Conservation (phyloP, 345 rosid genomes). For the Eucalyptus curtisii region DNA sequence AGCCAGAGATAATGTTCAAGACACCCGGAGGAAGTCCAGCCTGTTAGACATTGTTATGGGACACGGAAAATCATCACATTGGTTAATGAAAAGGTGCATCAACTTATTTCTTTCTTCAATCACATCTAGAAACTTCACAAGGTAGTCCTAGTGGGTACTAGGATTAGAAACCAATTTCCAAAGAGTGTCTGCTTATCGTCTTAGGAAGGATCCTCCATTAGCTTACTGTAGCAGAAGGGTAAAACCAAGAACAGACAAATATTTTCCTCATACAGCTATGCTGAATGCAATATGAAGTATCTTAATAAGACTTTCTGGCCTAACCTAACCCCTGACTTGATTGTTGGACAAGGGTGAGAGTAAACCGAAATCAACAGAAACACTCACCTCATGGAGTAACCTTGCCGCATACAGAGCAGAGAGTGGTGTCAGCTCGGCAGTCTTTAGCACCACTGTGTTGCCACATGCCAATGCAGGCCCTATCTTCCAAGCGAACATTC, state of each 20-base stretch:
- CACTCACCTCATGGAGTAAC: constrained; percentile 65
- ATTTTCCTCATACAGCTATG: background rate
- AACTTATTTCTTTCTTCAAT: background rate
- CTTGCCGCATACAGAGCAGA: constrained; percentile 22
- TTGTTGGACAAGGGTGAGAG: background rate
- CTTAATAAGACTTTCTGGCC: background rate
- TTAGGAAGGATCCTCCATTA: background rate
- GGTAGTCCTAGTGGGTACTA: background rate
- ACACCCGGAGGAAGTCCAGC: constrained; percentile 98
- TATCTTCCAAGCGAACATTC: constrained; percentile 13
- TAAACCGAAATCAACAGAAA: background rate
- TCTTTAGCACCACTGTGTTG: constrained; percentile 13
- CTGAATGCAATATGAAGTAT: background rate
- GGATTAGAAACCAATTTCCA: background rate
- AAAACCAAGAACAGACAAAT: background rate
- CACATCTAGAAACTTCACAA: background rate
- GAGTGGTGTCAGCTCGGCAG: constrained; percentile 19
- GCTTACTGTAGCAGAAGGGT: background rate
- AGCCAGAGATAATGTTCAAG: constrained; percentile 77
- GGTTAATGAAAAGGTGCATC: background rate
- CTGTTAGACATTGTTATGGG: constrained; percentile 14
- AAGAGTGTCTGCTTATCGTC: background rate
- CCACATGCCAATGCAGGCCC: constrained; percentile 21
- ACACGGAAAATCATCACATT: background rate
- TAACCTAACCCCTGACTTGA: background rate